These are phyloP conservation scores for Aspergillus indologenus DNA, from an alignment of 495 filamentous ascomycete genomes.

Conservation along the genomic window DNA sequence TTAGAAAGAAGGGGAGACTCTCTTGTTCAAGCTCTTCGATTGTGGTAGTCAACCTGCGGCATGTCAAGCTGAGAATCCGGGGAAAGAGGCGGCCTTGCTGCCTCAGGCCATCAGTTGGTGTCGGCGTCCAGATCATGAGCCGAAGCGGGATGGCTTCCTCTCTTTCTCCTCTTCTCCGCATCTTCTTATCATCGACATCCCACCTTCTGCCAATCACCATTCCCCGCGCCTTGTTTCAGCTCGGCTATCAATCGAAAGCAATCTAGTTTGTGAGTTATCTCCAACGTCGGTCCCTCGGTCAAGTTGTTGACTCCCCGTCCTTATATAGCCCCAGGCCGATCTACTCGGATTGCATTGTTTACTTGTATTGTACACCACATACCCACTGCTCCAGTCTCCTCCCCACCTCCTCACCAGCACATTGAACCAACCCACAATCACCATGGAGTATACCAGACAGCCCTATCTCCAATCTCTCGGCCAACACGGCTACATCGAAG, in stretches of 20 bases:
- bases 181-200: not conserved
- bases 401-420: no score
- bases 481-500: slow-evolving; percentile 36
- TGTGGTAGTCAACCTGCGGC: no score
- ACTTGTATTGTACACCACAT: no score
- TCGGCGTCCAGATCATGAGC: not conserved
- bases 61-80: not conserved
- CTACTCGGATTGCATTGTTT: not conserved
- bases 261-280: not conserved
- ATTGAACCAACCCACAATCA: not conserved
- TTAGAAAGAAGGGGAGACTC: not conserved
- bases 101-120: not conserved
- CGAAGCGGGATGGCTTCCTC: slow-evolving; percentile 1
- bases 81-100: not conserved
- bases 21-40: no score
- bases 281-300: not conserved
- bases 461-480: slow-evolving; percentile 30
- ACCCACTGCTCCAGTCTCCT: no score
- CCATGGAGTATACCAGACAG: slow-evolving; percentile 31
- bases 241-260: not conserved
- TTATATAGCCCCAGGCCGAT: not conserved
- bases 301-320: not conserved
- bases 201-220: not conserved
- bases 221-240: not conserved
- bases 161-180: not conserved